phyloP scores from a whole-genome alignment of 768 basidiomycete species.

The Amanita molliuscula region DNA sequence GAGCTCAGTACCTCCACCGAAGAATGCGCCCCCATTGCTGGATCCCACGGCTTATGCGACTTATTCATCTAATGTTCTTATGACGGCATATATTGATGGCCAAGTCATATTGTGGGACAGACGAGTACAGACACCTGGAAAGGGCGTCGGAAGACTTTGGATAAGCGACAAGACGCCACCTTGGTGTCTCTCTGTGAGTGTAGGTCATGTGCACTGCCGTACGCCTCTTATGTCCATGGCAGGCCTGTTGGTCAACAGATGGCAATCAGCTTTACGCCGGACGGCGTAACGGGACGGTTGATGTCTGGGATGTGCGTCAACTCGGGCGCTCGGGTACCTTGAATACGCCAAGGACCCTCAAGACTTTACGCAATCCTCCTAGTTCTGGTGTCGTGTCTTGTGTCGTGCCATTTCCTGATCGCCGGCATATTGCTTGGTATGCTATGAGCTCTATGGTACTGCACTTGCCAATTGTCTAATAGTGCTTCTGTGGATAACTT shows the following conservation, averaged over 20 bases:
- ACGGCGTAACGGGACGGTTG: slow-evolving; percentile 80
- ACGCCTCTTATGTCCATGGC: neutral
- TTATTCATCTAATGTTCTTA: slow-evolving; percentile 73
- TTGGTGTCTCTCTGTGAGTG: slow-evolving; percentile 88
- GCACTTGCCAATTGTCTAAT: slow-evolving; percentile 8
- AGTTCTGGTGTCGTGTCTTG: slow-evolving; percentile 91
- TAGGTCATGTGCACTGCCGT: slow-evolving; percentile 2
- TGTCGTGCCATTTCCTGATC: slow-evolving; percentile 85
- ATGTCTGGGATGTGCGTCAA: slow-evolving; percentile 91
- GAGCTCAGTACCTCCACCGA: slow-evolving; percentile 43
- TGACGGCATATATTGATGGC: slow-evolving; percentile 89
- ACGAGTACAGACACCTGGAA: slow-evolving; percentile 50
- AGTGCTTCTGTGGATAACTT: slow-evolving; percentile 92
- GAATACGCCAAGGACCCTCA: slow-evolving; percentile 67
- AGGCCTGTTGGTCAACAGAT: slow-evolving; percentile 94
- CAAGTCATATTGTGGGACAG: slow-evolving; percentile 90
- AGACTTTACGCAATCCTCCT: slow-evolving; percentile 74
- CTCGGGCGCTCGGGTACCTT: slow-evolving; percentile 52
- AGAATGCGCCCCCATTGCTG: slow-evolving; percentile 69
- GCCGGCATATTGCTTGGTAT: slow-evolving; percentile 85
- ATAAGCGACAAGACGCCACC: slow-evolving; percentile 89
- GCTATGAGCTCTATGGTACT: slow-evolving; percentile 16
- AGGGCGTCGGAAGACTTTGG: slow-evolving; percentile 76
- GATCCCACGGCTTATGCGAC: slow-evolving; percentile 46
- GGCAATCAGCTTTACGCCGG: slow-evolving; percentile 88